Conservation (phyloP, 768 basidiomycete species). For the Lentinula edodes region DNA sequence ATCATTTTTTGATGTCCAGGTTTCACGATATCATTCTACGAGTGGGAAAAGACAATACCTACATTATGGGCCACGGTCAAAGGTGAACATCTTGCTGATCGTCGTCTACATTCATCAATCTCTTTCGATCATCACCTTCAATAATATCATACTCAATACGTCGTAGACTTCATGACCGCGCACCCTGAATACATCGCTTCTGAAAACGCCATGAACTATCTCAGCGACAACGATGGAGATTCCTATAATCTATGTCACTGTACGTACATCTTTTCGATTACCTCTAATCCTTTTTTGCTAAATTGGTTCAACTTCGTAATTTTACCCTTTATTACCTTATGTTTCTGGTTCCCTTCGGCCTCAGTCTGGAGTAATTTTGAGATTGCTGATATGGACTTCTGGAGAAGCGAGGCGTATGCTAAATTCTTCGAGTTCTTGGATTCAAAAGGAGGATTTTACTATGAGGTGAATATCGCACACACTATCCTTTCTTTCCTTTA, state of each 20-base stretch:
- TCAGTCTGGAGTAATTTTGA: constrained; percentile 66
- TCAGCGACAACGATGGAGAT: constrained; percentile 65
- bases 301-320: too few species aligned
- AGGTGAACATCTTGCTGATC: constrained; percentile 31
- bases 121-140: neutral
- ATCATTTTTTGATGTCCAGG: constrained; percentile 23
- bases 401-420: constrained; percentile 57
- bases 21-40: constrained; percentile 73
- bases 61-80: constrained; percentile 71
- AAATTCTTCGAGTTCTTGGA: constrained; percentile 65
- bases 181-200: constrained; percentile 52
- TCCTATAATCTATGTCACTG: constrained; percentile 78
- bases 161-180: constrained; percentile 51
- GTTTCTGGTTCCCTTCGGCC: neutral
- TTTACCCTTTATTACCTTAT: neutral
- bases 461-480: constrained; percentile 42
- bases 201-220: constrained; percentile 58
- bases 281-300: constrained; percentile 26
- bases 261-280: constrained; percentile 22
- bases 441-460: constrained; percentile 60
- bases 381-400: constrained; percentile 47
- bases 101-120: neutral
- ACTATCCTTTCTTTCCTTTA: constrained; percentile 30
- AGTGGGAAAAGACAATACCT: constrained; percentile 73
- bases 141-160: neutral